phyloP scores from a whole-genome alignment of 805 yeast genomes.

The Cyberlindnera maritima region DNA sequence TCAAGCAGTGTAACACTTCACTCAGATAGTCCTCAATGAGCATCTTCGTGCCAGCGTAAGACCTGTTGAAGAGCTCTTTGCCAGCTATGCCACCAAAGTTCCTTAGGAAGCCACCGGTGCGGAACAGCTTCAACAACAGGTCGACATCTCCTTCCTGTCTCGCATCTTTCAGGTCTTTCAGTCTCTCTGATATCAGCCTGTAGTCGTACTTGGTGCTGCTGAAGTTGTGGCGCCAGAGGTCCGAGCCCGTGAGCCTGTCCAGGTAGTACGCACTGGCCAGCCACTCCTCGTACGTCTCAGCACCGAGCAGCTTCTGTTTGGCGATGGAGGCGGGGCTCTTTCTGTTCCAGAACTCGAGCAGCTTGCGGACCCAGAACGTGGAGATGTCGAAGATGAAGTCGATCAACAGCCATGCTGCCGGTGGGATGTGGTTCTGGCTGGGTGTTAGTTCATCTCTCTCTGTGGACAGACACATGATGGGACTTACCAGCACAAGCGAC shows the following conservation, averaged over 20 bases:
- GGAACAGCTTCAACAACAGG: conserved; percentile 58
- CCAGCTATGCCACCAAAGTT: conserved; percentile 91
- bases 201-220: conserved; percentile 82
- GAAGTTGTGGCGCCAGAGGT: conserved; percentile 79
- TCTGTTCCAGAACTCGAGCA: conserved; percentile 24
- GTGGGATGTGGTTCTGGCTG: conserved; percentile 38
- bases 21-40: conserved; percentile 83
- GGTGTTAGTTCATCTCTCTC: too few relatives aligned
- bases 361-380: conserved; percentile 38
- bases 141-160: conserved; percentile 52
- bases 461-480: too few relatives aligned
- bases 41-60: conserved; percentile 85
- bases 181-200: conserved; percentile 71
- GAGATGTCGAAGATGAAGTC: conserved; percentile 41
- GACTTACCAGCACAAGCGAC: conserved; percentile 19
- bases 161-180: conserved; percentile 60
- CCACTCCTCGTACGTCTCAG: conserved; percentile 71
- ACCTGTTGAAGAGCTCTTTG: conserved; percentile 71
- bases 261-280: conserved; percentile 47
- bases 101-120: conserved; percentile 77
- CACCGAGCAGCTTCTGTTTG: conserved; percentile 46
- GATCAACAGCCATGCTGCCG: conserved; percentile 37
- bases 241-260: conserved; percentile 51
- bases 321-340: conserved; percentile 47
- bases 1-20: conserved; percentile 70